Base-by-base conservation (phyloP, 179 eudicot species). In the Sideroxylon spinosum region DNA sequence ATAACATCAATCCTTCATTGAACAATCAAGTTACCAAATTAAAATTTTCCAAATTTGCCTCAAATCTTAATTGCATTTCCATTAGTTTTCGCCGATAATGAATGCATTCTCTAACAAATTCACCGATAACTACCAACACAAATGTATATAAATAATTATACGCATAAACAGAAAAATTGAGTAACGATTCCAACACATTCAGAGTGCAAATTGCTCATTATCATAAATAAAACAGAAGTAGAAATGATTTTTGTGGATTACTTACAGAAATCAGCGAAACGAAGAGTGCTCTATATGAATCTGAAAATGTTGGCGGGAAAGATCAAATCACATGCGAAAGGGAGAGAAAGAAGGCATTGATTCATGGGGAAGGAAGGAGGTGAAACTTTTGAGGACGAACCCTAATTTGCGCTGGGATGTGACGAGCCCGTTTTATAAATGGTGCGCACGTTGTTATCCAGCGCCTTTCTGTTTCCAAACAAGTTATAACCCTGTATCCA, bases 361-460 rank as follows among this genome's bases (percentile, higher is more conserved):
- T 63, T 29, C 67, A 10, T 9, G 14, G n/a, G 10, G 12, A 17
- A 25, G 9, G 63, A 23, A 13, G 32, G 17, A 63, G 7, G 4
- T 8, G 28, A 0, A 5, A 23, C 5, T 25, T 6, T 62, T 10
- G 73, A 62, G 76, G 84, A 71, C 26, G 78, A 82, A 72, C 86
- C 86, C 86, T 84, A 84, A 84, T 70, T 81, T 84, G 82, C 84
- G 86, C 86, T 64, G 84, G 84, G 72, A 75, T 55, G 78, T 55
- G 50, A 76, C 53, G 73, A 68, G 50, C 72, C 70, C 57, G 2
- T 48, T 81, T 73, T 78, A 84, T 80, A 29, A 29, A 48, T n/a
- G 73, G 56, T 79, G 84, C 84, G 82, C 82, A 81, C 78, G 78
- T 9, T 76, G 50, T 79, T 84, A 84, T 78, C 79, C 66, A 52